phyloP scores from a whole-genome alignment of 345 rosid species.

The Sonneratia caseolaris region DNA sequence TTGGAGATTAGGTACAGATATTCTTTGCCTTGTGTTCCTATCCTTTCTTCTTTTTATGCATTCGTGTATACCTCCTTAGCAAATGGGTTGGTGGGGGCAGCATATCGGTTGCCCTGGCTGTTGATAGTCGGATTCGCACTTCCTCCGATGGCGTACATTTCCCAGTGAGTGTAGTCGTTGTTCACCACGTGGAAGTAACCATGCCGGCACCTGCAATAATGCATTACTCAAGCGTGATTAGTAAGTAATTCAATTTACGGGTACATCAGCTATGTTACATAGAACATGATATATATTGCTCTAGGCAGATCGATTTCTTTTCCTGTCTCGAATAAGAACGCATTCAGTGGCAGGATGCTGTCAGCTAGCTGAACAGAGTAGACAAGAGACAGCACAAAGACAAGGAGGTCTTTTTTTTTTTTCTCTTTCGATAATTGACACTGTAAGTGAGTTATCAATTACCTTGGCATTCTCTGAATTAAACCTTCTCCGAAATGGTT shows the following conservation, averaged over 20 bases:
- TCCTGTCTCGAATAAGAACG: no score
- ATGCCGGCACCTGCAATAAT: slow-evolving; percentile 30
- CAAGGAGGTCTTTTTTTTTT: not conserved
- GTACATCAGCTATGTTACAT: no score
- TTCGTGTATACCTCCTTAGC: slow-evolving; percentile 31
- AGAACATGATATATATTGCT: no score
- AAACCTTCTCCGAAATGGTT: slow-evolving; percentile 53
- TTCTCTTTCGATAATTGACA: no score
- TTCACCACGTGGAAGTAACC: slow-evolving; percentile 52
- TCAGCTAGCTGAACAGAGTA: not conserved
- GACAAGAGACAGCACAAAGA: not conserved
- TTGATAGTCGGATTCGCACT: slow-evolving; percentile 43
- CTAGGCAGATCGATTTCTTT: no score
- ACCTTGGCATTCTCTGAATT: slow-evolving; percentile 52
- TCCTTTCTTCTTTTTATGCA: not conserved
- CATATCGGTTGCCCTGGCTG: slow-evolving; percentile 48
- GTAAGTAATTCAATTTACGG: not conserved
- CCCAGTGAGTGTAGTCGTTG: slow-evolving; percentile 58
- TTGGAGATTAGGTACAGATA: not conserved
- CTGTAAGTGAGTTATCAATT: not conserved
- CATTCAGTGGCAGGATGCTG: not conserved
- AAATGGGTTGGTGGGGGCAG: slow-evolving; percentile 34
- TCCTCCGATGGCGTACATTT: slow-evolving; percentile 52
- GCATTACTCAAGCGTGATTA: not conserved
- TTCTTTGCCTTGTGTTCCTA: not conserved